These are phyloP conservation scores for Penicillium lividum DNA, from an alignment of 495 filamentous ascomycete species.

Conservation along the genomic window DNA sequence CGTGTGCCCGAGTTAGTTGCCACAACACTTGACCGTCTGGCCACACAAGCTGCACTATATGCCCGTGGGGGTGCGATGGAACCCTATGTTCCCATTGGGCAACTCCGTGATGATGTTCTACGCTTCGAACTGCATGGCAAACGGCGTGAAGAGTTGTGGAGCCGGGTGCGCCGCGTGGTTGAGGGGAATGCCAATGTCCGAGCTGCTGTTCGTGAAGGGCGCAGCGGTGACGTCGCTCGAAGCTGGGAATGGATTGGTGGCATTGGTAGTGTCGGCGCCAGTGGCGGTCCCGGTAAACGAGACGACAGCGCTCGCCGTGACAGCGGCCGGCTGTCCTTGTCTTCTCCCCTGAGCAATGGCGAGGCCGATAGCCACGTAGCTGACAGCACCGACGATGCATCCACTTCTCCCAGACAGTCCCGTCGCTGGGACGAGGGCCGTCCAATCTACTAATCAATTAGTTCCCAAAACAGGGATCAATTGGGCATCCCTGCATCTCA, in stretches of 20 bases:
- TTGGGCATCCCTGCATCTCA: conserved; percentile 17
- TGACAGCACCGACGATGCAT: conserved; percentile 17
- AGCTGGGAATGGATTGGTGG: conserved; percentile 97
- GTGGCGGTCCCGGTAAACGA: conserved; percentile 37
- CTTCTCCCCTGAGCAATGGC: conserved; percentile 23
- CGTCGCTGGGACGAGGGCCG: conserved; percentile 64
- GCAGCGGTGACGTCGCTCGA: conserved; percentile 80
- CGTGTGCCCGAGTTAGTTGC: conserved; percentile 78
- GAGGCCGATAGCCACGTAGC: conserved; percentile 39
- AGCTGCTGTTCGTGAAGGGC: conserved; percentile 76
- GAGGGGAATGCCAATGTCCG: conserved; percentile 93
- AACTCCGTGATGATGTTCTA: conserved; percentile 88
- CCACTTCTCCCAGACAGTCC: conserved; percentile 31
- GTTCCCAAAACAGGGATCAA: conserved; percentile 1
- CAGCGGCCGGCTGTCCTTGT: conserved; percentile 45
- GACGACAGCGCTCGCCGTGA: conserved; percentile 34
- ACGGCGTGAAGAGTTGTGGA: conserved; percentile 77
- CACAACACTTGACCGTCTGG: conserved; percentile 77
- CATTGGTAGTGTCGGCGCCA: conserved; percentile 41
- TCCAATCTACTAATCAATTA: conserved; percentile 60
- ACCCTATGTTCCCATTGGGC: conserved; percentile 78
- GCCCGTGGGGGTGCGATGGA: conserved; percentile 66
- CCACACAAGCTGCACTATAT: conserved; percentile 75
- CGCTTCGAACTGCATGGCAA: conserved; percentile 74
- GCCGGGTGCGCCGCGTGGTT: conserved; percentile 75